Base-by-base conservation (phyloP, 75 land plant species). In the Picea sitchensis region DNA sequence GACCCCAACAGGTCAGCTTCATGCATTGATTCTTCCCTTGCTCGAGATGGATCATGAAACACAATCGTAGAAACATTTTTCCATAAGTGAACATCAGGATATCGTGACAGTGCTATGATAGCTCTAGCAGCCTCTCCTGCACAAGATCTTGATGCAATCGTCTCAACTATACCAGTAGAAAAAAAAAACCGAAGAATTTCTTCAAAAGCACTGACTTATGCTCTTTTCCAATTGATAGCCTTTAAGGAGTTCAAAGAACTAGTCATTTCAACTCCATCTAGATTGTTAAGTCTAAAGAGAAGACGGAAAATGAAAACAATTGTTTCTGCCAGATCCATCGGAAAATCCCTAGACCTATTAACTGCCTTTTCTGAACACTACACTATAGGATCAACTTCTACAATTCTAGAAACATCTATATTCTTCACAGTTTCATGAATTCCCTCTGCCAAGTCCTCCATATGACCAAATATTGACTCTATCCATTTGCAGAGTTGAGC, bases 1-100 rank as follows among this genome's bases (percentile, higher is more conserved):
- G 86, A 0, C 94, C 94, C 98, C 99, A 0, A 98, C 80, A 93
- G 80, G 54, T 95, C 96, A 65, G 91, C 79, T 38, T 94, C 81
- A 69, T 86, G 84, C 26, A 92, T 82, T 75, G 96, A 93, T 68
- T 80, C 80, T 61, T 86, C 86, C 77, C 88, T 94, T 71, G 87
- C 89, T 81, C 83, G 75, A 9, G 60, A 23, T 38, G 98, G 77
- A 15, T 93, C 87, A 41, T 78, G 79, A 77, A 84, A 65, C 26
- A 89, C 89, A 73, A 76, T 78, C 30, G 80, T 78, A 63, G 94
- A 90, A 14, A 98, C 79, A 71, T 83, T 76, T 34, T 92, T 88
- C 98, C 98, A 98, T 61, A 95, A 91, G 23, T 77, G 74, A 31
- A 73, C 77, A 80, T 89, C 79, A 12, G 57, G 38, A 44, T 78